Evolutionary conservation across 345 rosid species (phyloP).

Genomic region (Eucalyptus sp.): DNA sequence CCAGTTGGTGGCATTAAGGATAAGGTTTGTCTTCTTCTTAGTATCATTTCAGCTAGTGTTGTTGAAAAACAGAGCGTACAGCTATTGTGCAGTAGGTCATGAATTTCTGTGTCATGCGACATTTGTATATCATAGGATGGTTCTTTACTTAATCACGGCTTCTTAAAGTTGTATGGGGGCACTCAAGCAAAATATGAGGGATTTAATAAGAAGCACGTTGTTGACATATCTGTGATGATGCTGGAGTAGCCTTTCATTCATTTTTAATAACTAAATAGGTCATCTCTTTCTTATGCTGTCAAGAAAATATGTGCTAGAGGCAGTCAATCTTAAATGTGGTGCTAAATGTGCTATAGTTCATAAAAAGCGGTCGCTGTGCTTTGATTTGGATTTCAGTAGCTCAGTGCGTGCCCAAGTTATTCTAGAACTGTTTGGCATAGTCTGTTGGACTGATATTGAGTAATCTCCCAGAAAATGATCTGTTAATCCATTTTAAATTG

Average conservation of each 20-base stretch:
- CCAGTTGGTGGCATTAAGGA: constrained; percentile 99
- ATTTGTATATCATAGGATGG: not conserved
- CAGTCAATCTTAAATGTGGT: not conserved
- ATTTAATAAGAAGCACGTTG: not conserved
- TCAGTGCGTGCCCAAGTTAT: not conserved
- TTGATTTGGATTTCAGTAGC: not conserved
- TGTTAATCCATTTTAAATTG: not conserved
- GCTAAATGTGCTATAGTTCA: not conserved
- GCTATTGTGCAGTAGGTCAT: not conserved
- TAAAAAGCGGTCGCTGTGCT: not conserved
- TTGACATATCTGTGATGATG: not conserved
- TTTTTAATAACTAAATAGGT: not conserved
- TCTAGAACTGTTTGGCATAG: not conserved
- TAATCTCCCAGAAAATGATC: not conserved
- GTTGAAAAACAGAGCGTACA: not conserved
- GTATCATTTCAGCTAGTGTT: not conserved
- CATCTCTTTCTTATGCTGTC: not conserved
- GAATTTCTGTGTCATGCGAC: not conserved
- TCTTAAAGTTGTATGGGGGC: not conserved
- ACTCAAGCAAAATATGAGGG: not conserved
- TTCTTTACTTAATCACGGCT: not conserved
- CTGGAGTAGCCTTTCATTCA: not conserved
- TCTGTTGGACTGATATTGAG: not conserved
- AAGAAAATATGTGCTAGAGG: not conserved
- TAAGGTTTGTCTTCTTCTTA: constrained; percentile 34